Evolutionary conservation across 352 stramenopile genomes (phyloP).

Genomic region (Globisporangium yorkense): DNA sequence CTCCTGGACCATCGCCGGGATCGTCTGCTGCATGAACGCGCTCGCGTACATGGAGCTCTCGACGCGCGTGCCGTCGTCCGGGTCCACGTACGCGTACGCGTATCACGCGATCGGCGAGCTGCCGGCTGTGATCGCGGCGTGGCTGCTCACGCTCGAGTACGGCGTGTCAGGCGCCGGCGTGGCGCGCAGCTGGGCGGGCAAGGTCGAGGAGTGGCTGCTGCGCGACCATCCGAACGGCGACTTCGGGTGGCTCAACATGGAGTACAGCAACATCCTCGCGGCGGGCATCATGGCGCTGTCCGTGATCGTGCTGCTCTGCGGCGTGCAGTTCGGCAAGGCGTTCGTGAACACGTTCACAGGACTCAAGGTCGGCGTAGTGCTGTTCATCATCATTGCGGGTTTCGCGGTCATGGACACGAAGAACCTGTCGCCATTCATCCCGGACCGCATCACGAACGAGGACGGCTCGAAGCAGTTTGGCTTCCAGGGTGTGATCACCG

Average conservation of each 20-base stretch:
- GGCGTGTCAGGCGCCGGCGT: conserved; percentile 86
- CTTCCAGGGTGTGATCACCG: conserved; percentile 46
- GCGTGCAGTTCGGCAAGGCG: conserved; percentile 86
- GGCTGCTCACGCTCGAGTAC: conserved; percentile 92
- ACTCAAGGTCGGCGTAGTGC: conserved; percentile 80
- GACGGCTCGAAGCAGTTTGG: conserved; percentile 21
- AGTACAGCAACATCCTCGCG: conserved; percentile 53
- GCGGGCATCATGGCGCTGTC: conserved; percentile 67
- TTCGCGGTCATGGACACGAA: conserved; percentile 72
- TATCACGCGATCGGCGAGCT: conserved; percentile 93
- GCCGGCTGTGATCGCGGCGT: conserved; percentile 84
- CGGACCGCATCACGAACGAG: conserved; percentile 7
- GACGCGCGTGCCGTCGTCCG: conserved; percentile 81
- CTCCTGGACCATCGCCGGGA: conserved; percentile 74
- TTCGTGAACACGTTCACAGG: conserved; percentile 86
- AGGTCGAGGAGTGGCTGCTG: conserved; percentile 70
- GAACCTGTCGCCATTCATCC: conserved; percentile 85
- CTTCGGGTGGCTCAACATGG: conserved; percentile 53
- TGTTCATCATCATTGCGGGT: conserved; percentile 90
- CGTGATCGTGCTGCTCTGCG: conserved; percentile 70
- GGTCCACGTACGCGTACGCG: conserved; percentile 90
- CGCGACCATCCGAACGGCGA: conserved; percentile 31
- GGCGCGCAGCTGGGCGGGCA: conserved; percentile 89
- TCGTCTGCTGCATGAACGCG: conserved; percentile 76
- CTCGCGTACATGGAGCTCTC: conserved; percentile 90